A percentile compares a stretch with the other conserved stretches of the same genome.
Conservation (phyloP, 1,139 yeast genomes). For the Lodderomyces oxycetoniae region DNA sequence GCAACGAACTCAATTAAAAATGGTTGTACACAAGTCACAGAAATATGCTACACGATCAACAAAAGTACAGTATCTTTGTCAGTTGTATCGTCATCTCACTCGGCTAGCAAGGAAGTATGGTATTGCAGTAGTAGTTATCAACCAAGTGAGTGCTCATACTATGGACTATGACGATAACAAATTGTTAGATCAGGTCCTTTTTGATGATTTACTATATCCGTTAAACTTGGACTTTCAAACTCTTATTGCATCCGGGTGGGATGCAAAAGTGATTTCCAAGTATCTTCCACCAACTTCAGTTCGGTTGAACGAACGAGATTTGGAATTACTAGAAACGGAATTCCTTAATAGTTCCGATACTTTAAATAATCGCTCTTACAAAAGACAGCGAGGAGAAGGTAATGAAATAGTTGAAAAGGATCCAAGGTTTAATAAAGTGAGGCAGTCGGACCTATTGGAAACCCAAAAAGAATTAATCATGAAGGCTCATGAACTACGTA, state of each 20-base stretch:
- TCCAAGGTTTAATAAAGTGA: slow-evolving; percentile 4
- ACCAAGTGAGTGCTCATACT: slow-evolving; percentile 69
- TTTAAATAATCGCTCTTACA: slow-evolving; percentile 5
- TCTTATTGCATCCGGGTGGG: slow-evolving; percentile 79
- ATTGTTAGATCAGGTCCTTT: slow-evolving; percentile 13
- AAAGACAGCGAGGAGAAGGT: slow-evolving; percentile 8
- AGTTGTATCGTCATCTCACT: slow-evolving; percentile 46
- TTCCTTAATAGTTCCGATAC: neutral
- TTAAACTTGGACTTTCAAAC: slow-evolving; percentile 61
- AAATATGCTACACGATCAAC: slow-evolving; percentile 27
- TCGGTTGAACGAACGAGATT: slow-evolving; percentile 10
- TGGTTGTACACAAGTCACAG: slow-evolving; percentile 22
- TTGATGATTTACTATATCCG: slow-evolving; percentile 21
- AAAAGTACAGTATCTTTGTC: slow-evolving; percentile 41
- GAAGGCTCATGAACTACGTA: slow-evolving; percentile 15
- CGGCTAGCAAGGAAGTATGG: slow-evolving; percentile 44
- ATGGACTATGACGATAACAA: slow-evolving; percentile 14
- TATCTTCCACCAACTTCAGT: slow-evolving; percentile 7
- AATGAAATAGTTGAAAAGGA: slow-evolving; percentile 1
- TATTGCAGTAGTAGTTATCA: slow-evolving; percentile 67
- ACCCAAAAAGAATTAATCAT: slow-evolving; percentile 13
- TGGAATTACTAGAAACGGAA: slow-evolving; percentile 12
- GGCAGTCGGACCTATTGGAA: slow-evolving; percentile 7
- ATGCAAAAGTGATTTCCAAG: slow-evolving; percentile 16
- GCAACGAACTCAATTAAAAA: slow-evolving; percentile 15